Evolutionary conservation across 2,329 filamentous ascomycete genomes (phyloP).

Genomic region (Xylaria sp.): DNA sequence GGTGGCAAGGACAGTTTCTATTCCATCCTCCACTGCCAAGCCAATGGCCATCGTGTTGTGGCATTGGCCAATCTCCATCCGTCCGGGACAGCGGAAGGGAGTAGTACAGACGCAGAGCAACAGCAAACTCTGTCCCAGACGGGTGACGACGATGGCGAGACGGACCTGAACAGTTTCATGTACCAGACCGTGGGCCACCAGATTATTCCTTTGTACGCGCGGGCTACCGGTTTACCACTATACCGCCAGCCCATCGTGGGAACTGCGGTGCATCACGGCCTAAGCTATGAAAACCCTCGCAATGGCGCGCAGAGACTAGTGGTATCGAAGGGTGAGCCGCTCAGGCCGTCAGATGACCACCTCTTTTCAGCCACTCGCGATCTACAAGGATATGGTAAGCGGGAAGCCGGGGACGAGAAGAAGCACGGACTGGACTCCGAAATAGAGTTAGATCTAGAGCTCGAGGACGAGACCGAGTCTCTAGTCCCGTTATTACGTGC

Average conservation of each 20-base stretch:
- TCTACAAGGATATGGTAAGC: slow-evolving; percentile 20
- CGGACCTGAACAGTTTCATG: slow-evolving; percentile 96
- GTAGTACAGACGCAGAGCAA: slow-evolving; percentile 17
- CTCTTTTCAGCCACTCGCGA: slow-evolving; percentile 10
- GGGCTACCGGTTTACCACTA: slow-evolving; percentile 82
- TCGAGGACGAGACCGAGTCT: slow-evolving; percentile 86
- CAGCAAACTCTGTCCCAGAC: slow-evolving; percentile 10
- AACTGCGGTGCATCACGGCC: slow-evolving; percentile 73
- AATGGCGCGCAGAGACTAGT: slow-evolving; percentile 20
- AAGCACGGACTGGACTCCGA: slow-evolving; percentile 39
- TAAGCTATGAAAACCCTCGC: slow-evolving; percentile 69
- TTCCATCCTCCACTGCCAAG: slow-evolving; percentile 88
- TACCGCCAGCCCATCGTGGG: slow-evolving; percentile 84
- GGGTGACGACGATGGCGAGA: slow-evolving; percentile 40
- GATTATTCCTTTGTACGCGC: slow-evolving; percentile 84
- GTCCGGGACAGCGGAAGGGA: slow-evolving; percentile 28
- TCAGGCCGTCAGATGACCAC: slow-evolving; percentile 19
- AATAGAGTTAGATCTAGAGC: slow-evolving; percentile 40
- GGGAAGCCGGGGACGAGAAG: slow-evolving; percentile 36
- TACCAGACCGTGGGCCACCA: slow-evolving; percentile 97
- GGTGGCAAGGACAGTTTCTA: slow-evolving; percentile 98
- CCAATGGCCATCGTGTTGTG: slow-evolving; percentile 85
- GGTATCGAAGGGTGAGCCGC: slow-evolving; percentile 15
- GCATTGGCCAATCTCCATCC: slow-evolving; percentile 90
- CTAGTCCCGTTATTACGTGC: slow-evolving; percentile 78